Evolutionary conservation across 129 eudicot genomes (phyloP), one percentile per base, ranked within the genome.

Genomic region (Logfia minima): DNA sequence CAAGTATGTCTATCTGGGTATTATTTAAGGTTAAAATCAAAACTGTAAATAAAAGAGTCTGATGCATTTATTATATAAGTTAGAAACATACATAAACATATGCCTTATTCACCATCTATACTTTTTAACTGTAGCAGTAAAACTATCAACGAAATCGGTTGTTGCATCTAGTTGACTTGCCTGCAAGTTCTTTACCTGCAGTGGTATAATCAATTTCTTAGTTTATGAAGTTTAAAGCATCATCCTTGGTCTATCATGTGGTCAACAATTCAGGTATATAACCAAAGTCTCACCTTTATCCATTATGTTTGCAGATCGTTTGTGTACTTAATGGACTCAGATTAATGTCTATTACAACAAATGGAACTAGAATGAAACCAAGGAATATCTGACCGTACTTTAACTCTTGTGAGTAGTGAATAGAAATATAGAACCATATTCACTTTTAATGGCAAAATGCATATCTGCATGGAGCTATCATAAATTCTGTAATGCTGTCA

Each of bases 401-500:
- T 79, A 62, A 51, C 28, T 73, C 77, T 31, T 62, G 53, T 71
- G 82, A 61, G 77, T 22, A 43, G 37, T 70, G 71, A 19, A 62
- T 14, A 48, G 18, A 48, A 4, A 48, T 48, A 32, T 63, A 65
- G 83, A 79, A 79, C 78, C 83, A 79, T 72, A 79, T 79, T 79
- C 83, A 79, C 23, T 79, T 72, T 72, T 63, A 79, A 74, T 79
- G 83, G 83, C 83, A 32, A 65, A 79, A 72, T 63, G 65, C 77
- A 72, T 72, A 51, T 63, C 43, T 64, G 14, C 67, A 64, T 79
- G 78, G 73, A 66, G 43, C 83, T 66, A 48, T 52, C 72, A 45
- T 31, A 79, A 62, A 79, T 79, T 79, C 83, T 73, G 24, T 62
- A 71, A 45, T 79, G 78, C 65, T 63, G 78, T 64, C 83, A 63